phyloP scores from a whole-genome alignment of 805 yeast species.

The Hanseniaspora meyeri region DNA sequence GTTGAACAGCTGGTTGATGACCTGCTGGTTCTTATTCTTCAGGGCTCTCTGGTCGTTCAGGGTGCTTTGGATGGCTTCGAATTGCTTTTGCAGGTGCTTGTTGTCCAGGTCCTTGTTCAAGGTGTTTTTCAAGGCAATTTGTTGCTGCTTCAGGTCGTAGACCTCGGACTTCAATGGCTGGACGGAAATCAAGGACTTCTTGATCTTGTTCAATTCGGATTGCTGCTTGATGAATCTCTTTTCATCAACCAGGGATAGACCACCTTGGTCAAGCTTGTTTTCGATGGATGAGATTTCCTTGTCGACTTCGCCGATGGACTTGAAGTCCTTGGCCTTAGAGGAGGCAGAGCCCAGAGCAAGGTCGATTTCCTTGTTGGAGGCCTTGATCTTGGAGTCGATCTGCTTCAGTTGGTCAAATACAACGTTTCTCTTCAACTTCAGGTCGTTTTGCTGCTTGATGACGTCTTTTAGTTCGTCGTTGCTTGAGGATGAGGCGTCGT shows the following conservation, averaged over 20 bases:
- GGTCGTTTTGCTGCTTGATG: constrained; percentile 36
- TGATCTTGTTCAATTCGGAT: constrained; percentile 65
- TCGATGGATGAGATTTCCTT: constrained; percentile 55
- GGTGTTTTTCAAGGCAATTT: constrained; percentile 60
- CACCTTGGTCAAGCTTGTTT: constrained; percentile 61
- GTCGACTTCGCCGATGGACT: constrained; percentile 56
- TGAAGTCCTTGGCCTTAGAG: constrained; percentile 47
- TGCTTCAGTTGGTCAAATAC: constrained; percentile 55
- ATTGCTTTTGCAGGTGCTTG: constrained; percentile 55
- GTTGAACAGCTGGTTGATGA: constrained; percentile 50
- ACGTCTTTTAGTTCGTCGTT: constrained; percentile 36
- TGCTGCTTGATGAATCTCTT: constrained; percentile 74
- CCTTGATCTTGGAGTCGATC: constrained; percentile 58
- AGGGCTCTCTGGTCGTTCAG: constrained; percentile 52
- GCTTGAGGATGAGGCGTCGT: constrained; percentile 38
- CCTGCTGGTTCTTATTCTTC: constrained; percentile 50
- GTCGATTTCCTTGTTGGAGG: constrained; percentile 63
- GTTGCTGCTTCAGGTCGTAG: constrained; percentile 65
- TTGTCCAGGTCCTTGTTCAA: constrained; percentile 39
- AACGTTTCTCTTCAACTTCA: constrained; percentile 35
- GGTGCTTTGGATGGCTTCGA: constrained; percentile 55
- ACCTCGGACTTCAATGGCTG: constrained; percentile 66
- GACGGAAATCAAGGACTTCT: constrained; percentile 62
- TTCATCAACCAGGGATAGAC: constrained; percentile 80
- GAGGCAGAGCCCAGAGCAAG: constrained; percentile 30